Base-by-base conservation (phyloP, 768 basidiomycete species). In the Lentinula guzmanii region DNA sequence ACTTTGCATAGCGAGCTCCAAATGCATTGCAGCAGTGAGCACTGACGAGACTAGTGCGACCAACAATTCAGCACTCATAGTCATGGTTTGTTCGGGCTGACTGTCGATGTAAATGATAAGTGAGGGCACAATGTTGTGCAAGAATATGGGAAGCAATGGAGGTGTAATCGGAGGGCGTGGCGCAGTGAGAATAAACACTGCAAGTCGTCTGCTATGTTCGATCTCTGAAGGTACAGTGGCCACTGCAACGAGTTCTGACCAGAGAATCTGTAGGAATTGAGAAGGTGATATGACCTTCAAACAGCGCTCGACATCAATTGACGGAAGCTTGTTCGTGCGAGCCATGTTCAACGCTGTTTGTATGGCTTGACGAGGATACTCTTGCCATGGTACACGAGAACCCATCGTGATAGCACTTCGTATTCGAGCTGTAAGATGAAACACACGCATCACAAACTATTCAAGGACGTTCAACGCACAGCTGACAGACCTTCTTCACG, bases 91-190 rank as follows among this genome's bases (percentile, higher is more conserved):
- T 61, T 89, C 86, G 2, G 75, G 65, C 65, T 82, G 79, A 4
- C 74, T 74, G 67, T 92, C 89, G 54, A 87, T 80, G 16, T 68
- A 66, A 7, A 74, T 70, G 59, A 92, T 80, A 52, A 92, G 68
- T 16, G 78, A 75, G 2, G 90, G 91, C 13, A 89, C 70, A n/a
- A 88, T 72, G 61, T 82, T 75, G 69, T 89, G 84, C 63, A 91
- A 68, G 70, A 92, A 93, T 33, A 90, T 79, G 0, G 90, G 90
- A 21, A 93, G 76, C 5, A 93, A 77, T 1, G 90, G 89, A 1
- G 86, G 85, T 1, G 73, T 71, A 9, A 71, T 72, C 8, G 81
- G 70, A 18, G 76, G 73, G 24, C 82, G 83, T 45, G 90, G 89
- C 63, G 77, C 83, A 33, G 85, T 82, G 42, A 93, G 77, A 42